A percentile compares a stretch with the other conserved stretches of the same genome.
Conservation (phyloP, 2,329 filamentous ascomycete genomes). For the Curvularia verruculosa region DNA sequence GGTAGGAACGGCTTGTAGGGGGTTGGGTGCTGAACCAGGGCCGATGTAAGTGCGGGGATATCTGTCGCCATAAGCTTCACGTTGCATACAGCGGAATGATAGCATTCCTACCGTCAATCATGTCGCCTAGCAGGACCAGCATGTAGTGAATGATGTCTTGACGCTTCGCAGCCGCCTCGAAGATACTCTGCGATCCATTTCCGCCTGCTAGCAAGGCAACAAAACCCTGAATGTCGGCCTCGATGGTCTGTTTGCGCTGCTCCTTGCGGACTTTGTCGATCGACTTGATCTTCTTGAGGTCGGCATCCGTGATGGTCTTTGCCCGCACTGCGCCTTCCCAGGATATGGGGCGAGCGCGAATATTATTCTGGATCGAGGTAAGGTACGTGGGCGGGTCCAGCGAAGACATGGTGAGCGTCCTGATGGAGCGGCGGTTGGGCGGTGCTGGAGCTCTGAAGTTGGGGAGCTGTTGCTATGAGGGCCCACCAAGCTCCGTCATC, state of each 20-base stretch:
- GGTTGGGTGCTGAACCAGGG: constrained; percentile 73
- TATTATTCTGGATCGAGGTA: constrained; percentile 92
- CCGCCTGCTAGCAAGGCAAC: constrained; percentile 77
- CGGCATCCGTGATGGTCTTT: constrained; percentile 90
- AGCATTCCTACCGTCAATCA: constrained; percentile 73
- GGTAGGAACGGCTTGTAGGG: constrained; percentile 80
- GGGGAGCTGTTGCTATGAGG: constrained; percentile 37
- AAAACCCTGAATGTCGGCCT: constrained; percentile 80
- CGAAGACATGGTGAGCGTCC: constrained; percentile 67
- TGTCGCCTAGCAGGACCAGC: constrained; percentile 83
- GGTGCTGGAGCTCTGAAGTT: constrained; percentile 6
- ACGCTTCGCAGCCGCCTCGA: constrained; percentile 81
- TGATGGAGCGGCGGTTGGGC: constrained; percentile 4
- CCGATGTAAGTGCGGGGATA: constrained; percentile 77
- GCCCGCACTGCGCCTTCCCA: constrained; percentile 97
- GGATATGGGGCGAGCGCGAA: constrained; percentile 91
- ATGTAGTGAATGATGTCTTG: constrained; percentile 94
- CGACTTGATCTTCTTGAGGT: constrained; percentile 93
- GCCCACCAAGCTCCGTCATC: constrained; percentile 44
- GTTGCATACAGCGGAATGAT: background rate
- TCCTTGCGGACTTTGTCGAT: constrained; percentile 97
- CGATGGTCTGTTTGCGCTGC: constrained; percentile 80
- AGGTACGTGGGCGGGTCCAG: constrained; percentile 90
- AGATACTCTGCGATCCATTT: constrained; percentile 70
- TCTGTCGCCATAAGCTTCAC: constrained; percentile 58